A percentile compares a stretch with the other conserved stretches of the same genome.
phyloP scores from a whole-genome alignment of 441 rosid species.

The Pelargonium australe region DNA sequence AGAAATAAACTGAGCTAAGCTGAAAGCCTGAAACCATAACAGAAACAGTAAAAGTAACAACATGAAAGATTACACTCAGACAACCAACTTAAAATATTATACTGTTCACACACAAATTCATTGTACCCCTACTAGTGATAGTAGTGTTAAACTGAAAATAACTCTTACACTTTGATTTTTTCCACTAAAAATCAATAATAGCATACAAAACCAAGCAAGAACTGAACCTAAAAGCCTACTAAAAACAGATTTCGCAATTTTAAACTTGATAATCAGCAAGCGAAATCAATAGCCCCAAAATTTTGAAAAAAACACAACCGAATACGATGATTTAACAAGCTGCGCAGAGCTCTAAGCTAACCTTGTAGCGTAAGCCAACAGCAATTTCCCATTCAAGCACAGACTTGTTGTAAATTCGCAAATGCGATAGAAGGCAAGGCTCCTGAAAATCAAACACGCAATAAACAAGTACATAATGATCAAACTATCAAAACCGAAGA shows the following conservation, averaged over 20 bases:
- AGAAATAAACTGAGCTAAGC: not conserved
- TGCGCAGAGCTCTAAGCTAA: conserved; percentile 17
- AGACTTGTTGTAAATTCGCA: conserved; percentile 74
- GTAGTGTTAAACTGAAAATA: too few relatives aligned
- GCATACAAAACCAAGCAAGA: not conserved
- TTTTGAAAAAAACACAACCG: not conserved
- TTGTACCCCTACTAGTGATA: too few relatives aligned
- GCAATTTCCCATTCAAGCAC: conserved; percentile 89
- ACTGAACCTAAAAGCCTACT: conserved; percentile 6
- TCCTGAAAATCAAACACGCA: conserved; percentile 42
- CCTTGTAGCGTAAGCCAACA: conserved; percentile 83
- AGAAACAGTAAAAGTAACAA: too few relatives aligned
- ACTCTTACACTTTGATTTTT: too few relatives aligned
- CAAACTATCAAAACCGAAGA: not conserved
- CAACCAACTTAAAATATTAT: too few relatives aligned
- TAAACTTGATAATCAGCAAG: too few relatives aligned
- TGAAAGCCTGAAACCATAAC: too few relatives aligned
- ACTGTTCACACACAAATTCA: too few relatives aligned
- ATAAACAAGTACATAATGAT: not conserved
- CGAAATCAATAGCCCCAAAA: not conserved
- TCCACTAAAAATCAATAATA: too few relatives aligned
- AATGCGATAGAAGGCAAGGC: conserved; percentile 70
- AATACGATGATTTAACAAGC: not conserved
- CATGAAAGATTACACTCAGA: too few relatives aligned
- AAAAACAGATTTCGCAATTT: not conserved